Conservation (phyloP, 768 basidiomycete species). For the Steccherinum ochraceum region DNA sequence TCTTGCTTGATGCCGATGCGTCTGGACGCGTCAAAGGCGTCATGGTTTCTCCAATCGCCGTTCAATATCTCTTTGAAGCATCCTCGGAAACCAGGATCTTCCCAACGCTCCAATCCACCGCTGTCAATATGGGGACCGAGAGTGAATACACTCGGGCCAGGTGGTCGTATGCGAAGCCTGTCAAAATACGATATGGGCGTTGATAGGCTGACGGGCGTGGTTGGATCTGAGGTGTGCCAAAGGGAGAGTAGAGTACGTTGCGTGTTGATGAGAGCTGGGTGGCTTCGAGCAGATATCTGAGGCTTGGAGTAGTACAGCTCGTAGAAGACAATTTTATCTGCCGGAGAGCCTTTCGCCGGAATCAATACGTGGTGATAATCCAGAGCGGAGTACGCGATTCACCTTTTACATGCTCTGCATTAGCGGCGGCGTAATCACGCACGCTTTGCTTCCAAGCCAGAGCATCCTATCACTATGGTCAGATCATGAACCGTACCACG, state of each 20-base stretch:
- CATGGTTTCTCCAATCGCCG: constrained; percentile 52
- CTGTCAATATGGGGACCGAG: constrained; percentile 62
- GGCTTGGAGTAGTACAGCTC: constrained; percentile 66
- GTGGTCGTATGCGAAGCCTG: constrained; percentile 63
- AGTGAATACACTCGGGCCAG: constrained; percentile 63
- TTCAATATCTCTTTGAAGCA: constrained; percentile 54
- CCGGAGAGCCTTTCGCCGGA: no score
- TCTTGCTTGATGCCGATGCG: constrained; percentile 56
- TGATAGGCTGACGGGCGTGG: constrained; percentile 37
- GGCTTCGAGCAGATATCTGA: constrained; percentile 64
- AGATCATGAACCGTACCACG: not conserved
- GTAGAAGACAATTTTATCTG: constrained; percentile 62
- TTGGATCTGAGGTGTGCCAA: constrained; percentile 46
- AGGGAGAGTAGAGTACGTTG: constrained; percentile 53
- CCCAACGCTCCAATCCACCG: constrained; percentile 74
- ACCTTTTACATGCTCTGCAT: constrained; percentile 44
- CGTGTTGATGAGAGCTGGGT: constrained; percentile 49
- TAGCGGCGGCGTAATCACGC: constrained; percentile 46
- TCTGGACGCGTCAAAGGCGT: constrained; percentile 55
- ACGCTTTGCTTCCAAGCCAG: constrained; percentile 51
- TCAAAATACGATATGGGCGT: constrained; percentile 75
- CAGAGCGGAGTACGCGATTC: not conserved
- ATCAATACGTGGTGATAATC: no score
- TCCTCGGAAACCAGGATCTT: constrained; percentile 48
- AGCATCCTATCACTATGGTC: constrained; percentile 38